Evolutionary conservation across 2,329 filamentous ascomycete species (phyloP), one percentile per base, ranked within the genome.

Genomic region (Rhynchosporium graminicola): DNA sequence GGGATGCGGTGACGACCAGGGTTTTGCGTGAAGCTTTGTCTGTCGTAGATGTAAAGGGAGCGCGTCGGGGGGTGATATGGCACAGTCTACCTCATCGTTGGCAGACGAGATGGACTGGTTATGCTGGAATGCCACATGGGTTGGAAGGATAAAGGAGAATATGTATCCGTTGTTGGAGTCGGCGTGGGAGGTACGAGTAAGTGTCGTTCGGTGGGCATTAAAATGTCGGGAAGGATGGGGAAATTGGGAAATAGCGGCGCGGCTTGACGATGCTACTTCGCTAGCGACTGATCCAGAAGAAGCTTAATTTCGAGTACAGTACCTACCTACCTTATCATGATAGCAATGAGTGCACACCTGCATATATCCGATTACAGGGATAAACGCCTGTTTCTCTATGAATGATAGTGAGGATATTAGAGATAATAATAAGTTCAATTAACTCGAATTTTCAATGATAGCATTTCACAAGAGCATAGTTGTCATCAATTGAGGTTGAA

Each of bases 1-100:
- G 66, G 65, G 59, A 26, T 61, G 52, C 9, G 47, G 58, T 60
- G 54, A 59, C 28, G 54, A 58, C 46, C 31, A 47, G 50, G 45
- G 50, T 38, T 42, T 54, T 20, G 36, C 43, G 56, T 36, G 58
- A 36, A 61, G 60, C 50, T 42, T 51, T 59, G 57, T 66, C 54
- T 60, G 20, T 55, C 33, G 57, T 15, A 48, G 36, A 58, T 60
- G 59, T 61, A 57, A 57, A 45, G 33, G 50, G 42, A 38, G 42
- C 48, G 46, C 29, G 10, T 38, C 54, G 28, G 28, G 57, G 42
- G 57, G 54, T 31, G 38, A 38, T 63, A 61, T 61, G 42, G 57
- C 54, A 42, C 40, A 40, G 56, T 60, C 42, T 67, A 60, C 65
- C 54, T 63, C 64, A 57, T 62, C 65, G 62, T 61, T 57, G 59